Percentiles rank a stretch among this genome's conserved stretches.
Evolutionary conservation across 208 protist genomes (phyloP).

Genomic region (Leishmania aethiopica): DNA sequence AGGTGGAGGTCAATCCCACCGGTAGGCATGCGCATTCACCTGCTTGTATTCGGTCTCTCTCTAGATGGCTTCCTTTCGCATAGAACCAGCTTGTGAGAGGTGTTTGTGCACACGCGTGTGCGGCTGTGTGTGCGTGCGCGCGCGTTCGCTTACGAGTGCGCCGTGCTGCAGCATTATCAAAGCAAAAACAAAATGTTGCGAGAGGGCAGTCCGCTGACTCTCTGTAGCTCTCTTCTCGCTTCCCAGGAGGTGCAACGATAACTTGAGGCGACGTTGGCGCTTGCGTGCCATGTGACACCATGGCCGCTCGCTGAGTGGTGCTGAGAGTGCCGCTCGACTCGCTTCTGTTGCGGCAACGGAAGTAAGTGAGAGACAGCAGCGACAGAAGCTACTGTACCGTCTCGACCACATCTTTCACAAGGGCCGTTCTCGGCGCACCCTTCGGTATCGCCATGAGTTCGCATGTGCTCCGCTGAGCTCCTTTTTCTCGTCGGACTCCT

Average conservation of each 20-base stretch:
- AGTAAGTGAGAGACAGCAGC: background rate
- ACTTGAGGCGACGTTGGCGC: background rate
- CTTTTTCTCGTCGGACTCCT: background rate
- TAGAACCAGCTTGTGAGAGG: background rate
- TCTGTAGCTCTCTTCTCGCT: background rate
- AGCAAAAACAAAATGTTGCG: background rate
- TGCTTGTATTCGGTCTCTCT: background rate
- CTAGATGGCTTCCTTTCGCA: background rate
- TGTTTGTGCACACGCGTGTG: background rate
- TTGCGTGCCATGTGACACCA: background rate
- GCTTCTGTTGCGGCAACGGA: background rate
- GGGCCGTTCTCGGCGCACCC: background rate
- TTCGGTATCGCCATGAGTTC: background rate
- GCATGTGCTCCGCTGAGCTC: background rate
- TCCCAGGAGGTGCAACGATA: background rate
- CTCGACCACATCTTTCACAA: background rate
- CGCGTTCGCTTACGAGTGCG: background rate
- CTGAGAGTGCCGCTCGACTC: background rate
- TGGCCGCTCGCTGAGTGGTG: background rate
- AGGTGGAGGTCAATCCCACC: background rate
- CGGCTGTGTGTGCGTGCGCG: background rate
- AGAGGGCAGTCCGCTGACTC: background rate
- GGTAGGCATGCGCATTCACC: background rate
- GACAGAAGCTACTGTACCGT: background rate
- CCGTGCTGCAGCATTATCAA: background rate